Evolutionary conservation across 2,329 filamentous ascomycete genomes (phyloP), one percentile per base, ranked within the genome.

Genomic region (Colletotrichum camelliae): DNA sequence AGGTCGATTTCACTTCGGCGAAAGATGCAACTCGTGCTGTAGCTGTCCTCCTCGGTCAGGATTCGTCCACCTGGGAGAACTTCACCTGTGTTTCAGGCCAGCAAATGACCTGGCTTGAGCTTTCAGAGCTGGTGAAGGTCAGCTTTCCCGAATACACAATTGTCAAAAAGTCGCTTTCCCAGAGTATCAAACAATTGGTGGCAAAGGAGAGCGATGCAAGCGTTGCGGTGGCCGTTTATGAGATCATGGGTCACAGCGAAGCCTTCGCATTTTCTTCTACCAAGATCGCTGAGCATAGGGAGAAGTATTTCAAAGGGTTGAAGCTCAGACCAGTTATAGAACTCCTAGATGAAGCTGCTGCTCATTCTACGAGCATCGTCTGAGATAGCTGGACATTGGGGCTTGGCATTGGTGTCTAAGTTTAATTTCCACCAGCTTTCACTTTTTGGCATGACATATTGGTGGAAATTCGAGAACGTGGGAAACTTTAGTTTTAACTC

Each of bases 341-440:
- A 13, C 43, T 48, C 6, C 0, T 48, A 7, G n/a, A 48, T 4
- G 43, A 48, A 7, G 18, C 43, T 21, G 43, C 43, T 13, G 0
- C n/a, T 48, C 43, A 48, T 0, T n/a, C n/a, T 13, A 2, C n/a
- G 2, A 21, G 3, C 43, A 48, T 48, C n/a, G 43, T 10, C 1
- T 48, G 0, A 48, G 43, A 10, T 48, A 48, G 5, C 43, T 39
- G 8, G 1, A 15, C 1, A 18, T 39, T 18, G 37, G 37, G 4
- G 4, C 37, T 4, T 39, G 15, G 4, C 0, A 39, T 16, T 39
- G 4, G 4, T 18, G 16, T 4, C 7, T 1, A 7, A 16, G 0
- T 37, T 16, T 37, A 16, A 13, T 37, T 37, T 37, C 3, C 6
- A 16, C 2, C 35, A 2, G 7, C 7, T 16, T 37, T 15, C 35